These are phyloP conservation scores for Lagenidium giganteum DNA, from an alignment of 352 stramenopile species.

Conservation along the genomic window DNA sequence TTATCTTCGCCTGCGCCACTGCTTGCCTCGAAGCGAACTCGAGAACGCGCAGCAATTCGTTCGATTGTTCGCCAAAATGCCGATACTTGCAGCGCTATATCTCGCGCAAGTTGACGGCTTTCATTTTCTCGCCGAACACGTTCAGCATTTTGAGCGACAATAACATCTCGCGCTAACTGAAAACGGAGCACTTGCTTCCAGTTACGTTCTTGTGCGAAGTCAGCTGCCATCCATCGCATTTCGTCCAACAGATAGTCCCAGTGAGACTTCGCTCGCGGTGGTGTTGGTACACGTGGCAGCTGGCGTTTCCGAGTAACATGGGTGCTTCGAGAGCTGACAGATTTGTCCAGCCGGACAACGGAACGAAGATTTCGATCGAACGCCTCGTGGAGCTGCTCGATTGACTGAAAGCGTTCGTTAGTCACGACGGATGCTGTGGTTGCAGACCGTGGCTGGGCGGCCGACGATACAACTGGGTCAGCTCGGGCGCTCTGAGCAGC, in stretches of 20 bases:
- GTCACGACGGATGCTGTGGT: too few species aligned
- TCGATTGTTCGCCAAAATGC: slow-evolving; percentile 85
- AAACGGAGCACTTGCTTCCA: slow-evolving; percentile 88
- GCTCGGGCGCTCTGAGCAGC: too few species aligned
- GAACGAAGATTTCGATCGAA: too few species aligned
- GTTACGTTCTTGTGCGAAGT: slow-evolving; percentile 96
- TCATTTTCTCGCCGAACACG: slow-evolving; percentile 60
- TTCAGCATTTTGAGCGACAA: slow-evolving; percentile 65
- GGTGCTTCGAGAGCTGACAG: too few species aligned
- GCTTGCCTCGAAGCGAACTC: slow-evolving; percentile 51
- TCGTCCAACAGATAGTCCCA: slow-evolving; percentile 95
- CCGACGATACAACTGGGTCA: too few species aligned
- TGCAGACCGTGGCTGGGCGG: too few species aligned
- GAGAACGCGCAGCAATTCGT: slow-evolving; percentile 71
- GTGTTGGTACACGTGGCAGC: slow-evolving; percentile 50
- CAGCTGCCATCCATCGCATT: slow-evolving; percentile 95
- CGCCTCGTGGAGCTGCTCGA: too few species aligned
- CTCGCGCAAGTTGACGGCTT: slow-evolving; percentile 54
- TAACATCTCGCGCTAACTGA: slow-evolving; percentile 55
- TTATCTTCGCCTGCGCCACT: too few species aligned
- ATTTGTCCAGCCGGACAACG: too few species aligned
- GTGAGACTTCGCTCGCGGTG: slow-evolving; percentile 61
- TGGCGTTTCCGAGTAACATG: slow-evolving; percentile 70
- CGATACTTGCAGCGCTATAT: slow-evolving; percentile 63
- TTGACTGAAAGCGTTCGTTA: too few species aligned